Evolutionary conservation across 345 rosid species (phyloP), one percentile per base, ranked within the genome.

Genomic region (Murraya koenigii): DNA sequence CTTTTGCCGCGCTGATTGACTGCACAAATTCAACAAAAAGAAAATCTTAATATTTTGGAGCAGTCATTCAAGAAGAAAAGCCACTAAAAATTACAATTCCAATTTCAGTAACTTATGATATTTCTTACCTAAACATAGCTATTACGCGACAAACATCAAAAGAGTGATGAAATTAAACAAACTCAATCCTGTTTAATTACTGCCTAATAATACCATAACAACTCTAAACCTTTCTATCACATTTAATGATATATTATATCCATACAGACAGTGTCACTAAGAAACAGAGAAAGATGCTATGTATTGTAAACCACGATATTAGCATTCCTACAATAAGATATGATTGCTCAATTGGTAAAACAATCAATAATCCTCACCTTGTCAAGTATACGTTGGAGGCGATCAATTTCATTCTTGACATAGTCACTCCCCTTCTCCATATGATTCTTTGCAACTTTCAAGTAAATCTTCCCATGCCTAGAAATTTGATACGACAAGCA

Each of bases 1-100:
- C 94, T 86, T 95, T 95, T 25, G 84, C 87, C 32, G 94, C 85
- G 85, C 96, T 94, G 78, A 97, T 89, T 3, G 99, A 84, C 99
- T 92, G 93, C 90, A 82, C 25, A 70, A 71, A 49, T 2, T 4
- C 72, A 78, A 68, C 68, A 23, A 49, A 49, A 67, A 30, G 10
- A 20, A 2, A 28, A 64, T 64, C 41, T 63, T 30, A 62, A 63
- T 63, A 63, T 6, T 63, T 63, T 8, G 7, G 28, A 4, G 6
- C 8, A 10, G 28, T 2, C 32, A 59, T 59, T 2, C 11, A 26
- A 59, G 63, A 59, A 59, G 63, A 59, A n/a, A 25, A 23, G 63
- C 63, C 14, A 59, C 32, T n/a, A 5, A n/a, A 26, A 19, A 55
- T 8, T 64, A 74, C 41, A 6, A 75, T 25, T 22, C 28, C 26